Base-by-base conservation (phyloP, 1,284 basidiomycete species). In the Marasmius tenuissimus region DNA sequence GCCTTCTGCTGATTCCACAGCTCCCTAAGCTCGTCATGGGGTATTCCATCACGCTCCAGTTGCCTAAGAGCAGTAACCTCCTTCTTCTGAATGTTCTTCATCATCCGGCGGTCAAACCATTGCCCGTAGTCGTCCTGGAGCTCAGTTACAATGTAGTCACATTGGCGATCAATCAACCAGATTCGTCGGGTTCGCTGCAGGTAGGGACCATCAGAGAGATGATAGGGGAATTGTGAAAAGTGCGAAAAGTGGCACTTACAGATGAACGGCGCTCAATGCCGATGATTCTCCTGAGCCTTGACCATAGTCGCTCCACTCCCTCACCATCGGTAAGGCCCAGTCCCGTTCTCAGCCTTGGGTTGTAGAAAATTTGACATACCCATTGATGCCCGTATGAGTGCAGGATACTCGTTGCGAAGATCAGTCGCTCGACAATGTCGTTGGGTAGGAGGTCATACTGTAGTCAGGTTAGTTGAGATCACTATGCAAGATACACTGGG, bases 321-420 rank as follows among this genome's bases (percentile, higher is more conserved):
- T 54, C 52, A 8, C 20, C 34, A n/a, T 35, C 16, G 11, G 20
- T 33, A 11, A 35, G 16, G 39, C 39, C 39, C 39, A 40, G 16
- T 9, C 39, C 39, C 9, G 16, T 16, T 16, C 16, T 40, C 11
- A 54, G 18, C 7, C 52, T 11, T 22, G 52, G 52, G 35, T 54
- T 54, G 34, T 27, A 54, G 9, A 12, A 7, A 34, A 54, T 11
- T 34, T 54, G 52, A 54, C 52, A 54, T 54, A 27, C 7, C 52
- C 52, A 54, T 35, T 54, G 52, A 34, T 54, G 52, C 7, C 20
- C 52, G 11, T 37, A 54, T 22, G 52, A 11, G 18, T 54, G 78
- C 76, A 81, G 78, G 0, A 72, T 76, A 20, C 70, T 74, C 0
- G 74, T 77, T 0, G 71, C 72, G 55, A 78, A 77, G 1, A 72